phyloP scores from a whole-genome alignment of 2,329 filamentous ascomycete species.

The Amauroascus verrucosus region DNA sequence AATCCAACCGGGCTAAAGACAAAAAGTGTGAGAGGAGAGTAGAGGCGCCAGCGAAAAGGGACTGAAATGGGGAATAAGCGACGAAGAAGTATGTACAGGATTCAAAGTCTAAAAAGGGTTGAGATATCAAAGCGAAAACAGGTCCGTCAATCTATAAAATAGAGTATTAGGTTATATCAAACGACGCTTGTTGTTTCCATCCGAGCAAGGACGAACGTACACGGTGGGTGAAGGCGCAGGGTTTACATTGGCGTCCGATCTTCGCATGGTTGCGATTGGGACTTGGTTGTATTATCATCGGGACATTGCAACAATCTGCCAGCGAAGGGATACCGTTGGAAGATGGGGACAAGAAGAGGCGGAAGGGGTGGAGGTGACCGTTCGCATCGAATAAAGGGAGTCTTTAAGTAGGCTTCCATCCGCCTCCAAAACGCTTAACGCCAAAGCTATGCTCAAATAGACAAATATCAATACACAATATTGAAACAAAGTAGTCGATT shows the following conservation, averaged over 20 bases:
- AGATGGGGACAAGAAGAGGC: not conserved
- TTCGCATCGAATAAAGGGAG: not conserved
- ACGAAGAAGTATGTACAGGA: conserved; percentile 1
- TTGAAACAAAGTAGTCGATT: not conserved
- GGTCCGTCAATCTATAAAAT: not conserved
- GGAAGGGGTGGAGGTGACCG: not conserved
- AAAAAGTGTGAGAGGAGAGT: conserved; percentile 1
- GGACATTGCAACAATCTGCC: too few species aligned
- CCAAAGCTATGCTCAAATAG: conserved; percentile 11
- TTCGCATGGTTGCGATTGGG: not conserved
- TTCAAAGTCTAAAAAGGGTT: not conserved
- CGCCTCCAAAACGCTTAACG: conserved; percentile 6
- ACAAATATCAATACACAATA: not conserved
- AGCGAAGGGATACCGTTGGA: too few species aligned
- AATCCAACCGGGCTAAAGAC: not conserved
- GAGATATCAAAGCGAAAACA: not conserved
- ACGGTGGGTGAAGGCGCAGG: not conserved
- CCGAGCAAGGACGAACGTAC: not conserved
- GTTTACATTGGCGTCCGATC: not conserved
- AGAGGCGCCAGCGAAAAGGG: not conserved
- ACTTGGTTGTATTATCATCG: too few species aligned
- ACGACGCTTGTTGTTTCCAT: not conserved
- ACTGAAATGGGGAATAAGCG: not conserved
- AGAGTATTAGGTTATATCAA: not conserved
- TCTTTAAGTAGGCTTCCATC: not conserved